Percentiles rank a stretch among this genome's conserved stretches.
phyloP scores from a whole-genome alignment of 129 eudicot genomes.

The Pulicaria dysenterica region DNA sequence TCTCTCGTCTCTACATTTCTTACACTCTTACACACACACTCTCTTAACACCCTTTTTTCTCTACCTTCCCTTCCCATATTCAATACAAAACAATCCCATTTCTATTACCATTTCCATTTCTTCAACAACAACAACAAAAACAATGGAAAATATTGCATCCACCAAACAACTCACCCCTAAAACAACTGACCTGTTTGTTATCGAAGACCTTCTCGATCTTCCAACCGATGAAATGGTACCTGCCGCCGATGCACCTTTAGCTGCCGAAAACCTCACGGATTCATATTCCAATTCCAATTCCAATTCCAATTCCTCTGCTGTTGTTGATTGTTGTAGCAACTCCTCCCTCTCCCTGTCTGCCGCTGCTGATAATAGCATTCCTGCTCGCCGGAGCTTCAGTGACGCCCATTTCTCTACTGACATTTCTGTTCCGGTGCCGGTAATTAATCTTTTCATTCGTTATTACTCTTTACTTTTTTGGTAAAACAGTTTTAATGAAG shows the following conservation, averaged over 20 bases:
- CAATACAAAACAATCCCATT: conserved; percentile 25
- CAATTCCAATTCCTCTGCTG: too few species aligned
- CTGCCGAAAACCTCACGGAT: too few species aligned
- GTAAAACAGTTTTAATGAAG: not conserved
- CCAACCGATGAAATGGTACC: conserved; percentile 56
- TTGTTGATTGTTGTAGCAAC: not conserved
- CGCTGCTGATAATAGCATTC: conserved; percentile 43
- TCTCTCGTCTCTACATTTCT: conserved; percentile 45
- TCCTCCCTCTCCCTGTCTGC: conserved; percentile 34
- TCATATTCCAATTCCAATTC: too few species aligned
- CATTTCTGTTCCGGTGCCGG: conserved; percentile 93
- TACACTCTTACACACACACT: conserved; percentile 32
- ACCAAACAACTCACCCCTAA: conserved; percentile 25
- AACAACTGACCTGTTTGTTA: conserved; percentile 49
- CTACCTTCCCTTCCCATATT: not conserved
- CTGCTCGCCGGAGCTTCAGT: conserved; percentile 41
- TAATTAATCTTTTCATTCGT: conserved; percentile 16
- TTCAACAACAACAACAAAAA: not conserved
- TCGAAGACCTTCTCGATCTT: conserved; percentile 81
- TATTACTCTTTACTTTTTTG: not conserved
- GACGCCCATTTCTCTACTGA: conserved; percentile 61
- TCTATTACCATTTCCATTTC: conserved; percentile 15
- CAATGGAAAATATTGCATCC: conserved; percentile 54
- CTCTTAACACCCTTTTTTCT: conserved; percentile 12
- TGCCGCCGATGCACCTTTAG: not conserved